phyloP scores from a whole-genome alignment of 2,329 filamentous ascomycete species.

The Rhytidhysteron rufulum region DNA sequence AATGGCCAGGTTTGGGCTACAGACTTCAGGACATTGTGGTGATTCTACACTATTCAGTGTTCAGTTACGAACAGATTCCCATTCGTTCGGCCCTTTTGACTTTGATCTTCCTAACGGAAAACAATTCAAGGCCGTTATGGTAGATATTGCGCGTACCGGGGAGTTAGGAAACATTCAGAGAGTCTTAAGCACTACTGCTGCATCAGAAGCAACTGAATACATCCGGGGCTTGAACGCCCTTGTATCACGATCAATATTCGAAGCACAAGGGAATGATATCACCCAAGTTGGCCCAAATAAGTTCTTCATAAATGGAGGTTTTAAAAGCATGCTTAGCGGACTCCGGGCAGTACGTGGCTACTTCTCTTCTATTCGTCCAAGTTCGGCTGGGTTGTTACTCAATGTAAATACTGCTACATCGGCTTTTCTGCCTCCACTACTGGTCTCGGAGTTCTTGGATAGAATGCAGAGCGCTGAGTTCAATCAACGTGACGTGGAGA shows the following conservation, averaged over 20 bases:
- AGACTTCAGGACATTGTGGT: neutral
- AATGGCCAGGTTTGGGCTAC: neutral
- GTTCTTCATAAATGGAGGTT: conserved; percentile 5
- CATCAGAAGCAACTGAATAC: neutral
- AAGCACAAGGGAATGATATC: neutral
- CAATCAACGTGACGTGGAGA: neutral
- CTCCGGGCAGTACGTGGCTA: conserved; percentile 4
- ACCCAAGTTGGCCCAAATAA: conserved; percentile 6
- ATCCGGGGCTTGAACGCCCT: conserved; percentile 4
- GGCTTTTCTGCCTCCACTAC: conserved; percentile 12
- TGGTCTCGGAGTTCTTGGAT: neutral
- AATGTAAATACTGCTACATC: conserved; percentile 10
- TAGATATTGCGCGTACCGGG: neutral
- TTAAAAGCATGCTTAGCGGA: neutral
- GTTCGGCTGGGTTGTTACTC: conserved; percentile 1
- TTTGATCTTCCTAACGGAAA: no score
- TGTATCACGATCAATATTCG: conserved; percentile 1
- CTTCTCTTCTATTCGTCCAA: conserved; percentile 5
- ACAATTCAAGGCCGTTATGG: neutral
- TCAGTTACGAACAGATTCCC: neutral
- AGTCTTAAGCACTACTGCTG: neutral
- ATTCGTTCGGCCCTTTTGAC: no score
- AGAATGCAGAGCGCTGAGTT: neutral
- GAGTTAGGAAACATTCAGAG: neutral
- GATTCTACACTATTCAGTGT: neutral